Base-by-base conservation (phyloP, 495 filamentous ascomycete species). In the Penicillium cosmopolitanum region DNA sequence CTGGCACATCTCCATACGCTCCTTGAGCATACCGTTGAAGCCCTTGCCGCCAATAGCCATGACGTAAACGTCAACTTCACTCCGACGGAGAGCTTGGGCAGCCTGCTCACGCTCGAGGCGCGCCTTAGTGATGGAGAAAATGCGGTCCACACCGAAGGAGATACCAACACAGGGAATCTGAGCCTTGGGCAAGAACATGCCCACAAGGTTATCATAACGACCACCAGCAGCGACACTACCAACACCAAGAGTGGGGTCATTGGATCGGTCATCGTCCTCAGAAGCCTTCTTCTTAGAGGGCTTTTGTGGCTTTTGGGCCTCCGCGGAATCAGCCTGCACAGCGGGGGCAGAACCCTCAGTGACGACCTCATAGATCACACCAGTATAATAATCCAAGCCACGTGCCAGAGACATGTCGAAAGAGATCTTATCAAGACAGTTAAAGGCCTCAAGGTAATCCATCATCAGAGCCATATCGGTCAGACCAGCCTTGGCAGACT, bases 1-100 rank as follows among this genome's bases (percentile, higher is more conserved):
- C 65, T 84, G 82, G 64, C 86, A 85, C 52, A 96, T 81, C 28
- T 85, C 70, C 86, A 95, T 93, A 46, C 93, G 85, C 82, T 96
- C 89, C 65, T 84, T 83, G 40, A 96, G 73, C 52, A 96, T 77
- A 21, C 92, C 92, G 3, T 81, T 89, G 76, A 93, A 93, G 15
- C 87, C 89, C 75, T 93, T 96, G 33, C 91, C 89, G 58, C 93
- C 93, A 67, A 96, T 92, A 0, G 92, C 92, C 91, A 97, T 97
- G 62, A 97, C 87, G 74, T 83, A 96, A 52, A 90, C 90, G 68
- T 96, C 91, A 1, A 92, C 86, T 71, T 96, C 91, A 62, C 86
- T 93, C 51, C 74, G 82, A 50, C 87, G 85, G 42, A 88, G 70
- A 13, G 69, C 63, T 23, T 77, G 73, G 9, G 73, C 61, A 23